Evolutionary conservation across 1,284 basidiomycete species (phyloP), one percentile per base, ranked within the genome.

Genomic region (Athelia sp.): DNA sequence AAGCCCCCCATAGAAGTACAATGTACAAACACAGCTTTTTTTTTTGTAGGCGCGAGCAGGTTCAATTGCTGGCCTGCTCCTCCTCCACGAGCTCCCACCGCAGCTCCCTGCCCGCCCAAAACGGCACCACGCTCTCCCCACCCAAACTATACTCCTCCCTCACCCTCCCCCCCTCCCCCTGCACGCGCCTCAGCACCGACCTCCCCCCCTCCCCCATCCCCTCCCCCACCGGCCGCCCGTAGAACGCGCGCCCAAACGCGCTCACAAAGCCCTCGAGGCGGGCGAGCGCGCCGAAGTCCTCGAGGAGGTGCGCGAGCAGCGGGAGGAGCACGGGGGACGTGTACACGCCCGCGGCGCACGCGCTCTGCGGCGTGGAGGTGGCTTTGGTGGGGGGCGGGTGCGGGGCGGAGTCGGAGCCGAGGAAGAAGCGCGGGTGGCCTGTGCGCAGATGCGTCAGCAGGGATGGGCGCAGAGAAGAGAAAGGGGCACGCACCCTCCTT

Each of bases 321-420:
- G 93, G 93, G n/a, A 98, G 75, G 15, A 97, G 75, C 59, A 94
- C 85, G 1, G 91, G 87, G 1, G 89, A 91, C 0, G 94, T 97
- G 67, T 97, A 98, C 51, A 98, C 83, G 0, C 95, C 94, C 2
- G 95, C 95, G 0, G 95, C 93, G 66, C 94, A 98, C 4, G 83
- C 75, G 34, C 82, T 77, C n/a, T 70, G 67, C 3, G 90, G 85
- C 2, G 83, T 76, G 50, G 85, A 82, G 6, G 80, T 84, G 14
- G 90, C 81, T 69, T 99, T 99, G 51, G 76, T 76, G n/a, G 76
- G 67, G 10, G 84, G 75, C 1, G 90, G 87, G 67, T 99, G 97
- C 22, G 97, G 97, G 1, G 97, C 97, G 26, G 91, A 95, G 69
- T 99, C 97, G 17, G 93, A 97, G 15, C 97, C 97, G 43, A 99